Percentiles rank a stretch among this genome's conserved stretches.
These are phyloP conservation scores for Fonsecaea erecta DNA, from an alignment of 2,329 filamentous ascomycete genomes.

Conservation along the genomic window DNA sequence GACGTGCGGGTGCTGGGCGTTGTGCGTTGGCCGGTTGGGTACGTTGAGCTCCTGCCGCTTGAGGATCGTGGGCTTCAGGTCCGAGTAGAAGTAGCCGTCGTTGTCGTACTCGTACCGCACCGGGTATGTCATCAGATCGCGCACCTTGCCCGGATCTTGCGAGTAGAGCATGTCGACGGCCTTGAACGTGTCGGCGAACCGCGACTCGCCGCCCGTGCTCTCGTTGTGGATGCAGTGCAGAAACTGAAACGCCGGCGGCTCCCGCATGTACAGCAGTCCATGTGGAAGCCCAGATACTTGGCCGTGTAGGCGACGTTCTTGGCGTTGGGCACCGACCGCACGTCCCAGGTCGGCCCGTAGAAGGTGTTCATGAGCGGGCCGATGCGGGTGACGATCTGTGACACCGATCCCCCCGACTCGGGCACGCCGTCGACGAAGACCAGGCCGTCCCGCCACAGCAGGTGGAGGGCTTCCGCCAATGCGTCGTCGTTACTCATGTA, in stretches of 20 bases:
- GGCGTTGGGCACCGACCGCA: conserved; percentile 76
- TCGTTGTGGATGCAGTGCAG: conserved; percentile 87
- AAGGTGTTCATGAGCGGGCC: conserved; percentile 83
- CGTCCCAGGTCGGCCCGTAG: conserved; percentile 90
- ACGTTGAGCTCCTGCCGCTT: conserved; percentile 23
- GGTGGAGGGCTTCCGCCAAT: conserved; percentile 66
- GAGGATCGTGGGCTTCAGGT: conserved; percentile 60
- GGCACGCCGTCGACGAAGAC: conserved; percentile 79
- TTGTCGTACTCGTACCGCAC: conserved; percentile 61
- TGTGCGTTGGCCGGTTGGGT: conserved; percentile 22
- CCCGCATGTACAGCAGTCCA: conserved; percentile 87
- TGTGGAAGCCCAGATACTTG: conserved; percentile 81
- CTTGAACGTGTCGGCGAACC: conserved; percentile 78
- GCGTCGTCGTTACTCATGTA: conserved; percentile 67
- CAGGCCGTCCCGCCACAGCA: conserved; percentile 70
- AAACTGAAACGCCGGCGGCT: conserved; percentile 80
- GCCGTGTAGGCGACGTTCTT: conserved; percentile 93
- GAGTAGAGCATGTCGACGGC: conserved; percentile 56
- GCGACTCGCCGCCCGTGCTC: conserved; percentile 77
- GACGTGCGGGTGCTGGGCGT: conserved; percentile 15
- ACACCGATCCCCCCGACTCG: conserved; percentile 66
- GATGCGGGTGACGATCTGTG: conserved; percentile 71
- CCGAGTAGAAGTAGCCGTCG: conserved; percentile 66
- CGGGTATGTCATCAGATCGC: conserved; percentile 22
- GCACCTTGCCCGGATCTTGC: conserved; percentile 39